phyloP scores from a whole-genome alignment of 108 stramenopile genomes.

The Hondaea fermentalgiana region DNA sequence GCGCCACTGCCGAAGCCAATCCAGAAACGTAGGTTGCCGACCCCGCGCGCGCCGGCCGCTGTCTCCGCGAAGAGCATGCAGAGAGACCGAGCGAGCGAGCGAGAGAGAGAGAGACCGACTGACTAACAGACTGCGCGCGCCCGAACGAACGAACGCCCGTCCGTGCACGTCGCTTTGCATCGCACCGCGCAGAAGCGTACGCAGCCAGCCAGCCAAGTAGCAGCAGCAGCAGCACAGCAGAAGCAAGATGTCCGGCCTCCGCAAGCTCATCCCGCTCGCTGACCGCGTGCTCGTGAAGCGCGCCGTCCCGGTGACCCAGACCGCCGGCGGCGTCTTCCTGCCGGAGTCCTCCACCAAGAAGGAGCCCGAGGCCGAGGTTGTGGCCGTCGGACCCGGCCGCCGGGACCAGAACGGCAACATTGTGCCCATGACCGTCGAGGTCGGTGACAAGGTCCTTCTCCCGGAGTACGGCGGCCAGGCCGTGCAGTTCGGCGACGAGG shows the following conservation, averaged over 20 bases:
- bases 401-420: conserved; percentile 20
- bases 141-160: too few species aligned
- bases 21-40: too few species aligned
- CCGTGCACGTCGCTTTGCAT: too few species aligned
- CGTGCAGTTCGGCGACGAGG: conserved; percentile 75
- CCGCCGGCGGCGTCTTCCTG: conserved; percentile 81
- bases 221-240: too few species aligned
- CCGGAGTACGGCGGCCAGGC: conserved; percentile 92
- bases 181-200: too few species aligned
- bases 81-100: too few species aligned
- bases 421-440: conserved; percentile 26
- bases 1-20: too few species aligned
- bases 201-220: too few species aligned
- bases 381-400: conserved; percentile 88
- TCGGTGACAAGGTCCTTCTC: conserved; percentile 79
- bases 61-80: too few species aligned
- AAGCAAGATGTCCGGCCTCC: conserved; percentile 7
- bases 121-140: too few species aligned
- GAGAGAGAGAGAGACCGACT: too few species aligned
- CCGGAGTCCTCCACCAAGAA: conserved; percentile 82
- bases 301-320: conserved; percentile 72
- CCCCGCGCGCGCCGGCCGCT: too few species aligned
- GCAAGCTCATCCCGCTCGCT: conserved; percentile 75
- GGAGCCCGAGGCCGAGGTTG: conserved; percentile 82
- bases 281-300: conserved; percentile 85